A percentile compares a stretch with the other conserved stretches of the same genome.
Conservation (phyloP, 345 rosid genomes). For the Chamaenerion angustifolium region DNA sequence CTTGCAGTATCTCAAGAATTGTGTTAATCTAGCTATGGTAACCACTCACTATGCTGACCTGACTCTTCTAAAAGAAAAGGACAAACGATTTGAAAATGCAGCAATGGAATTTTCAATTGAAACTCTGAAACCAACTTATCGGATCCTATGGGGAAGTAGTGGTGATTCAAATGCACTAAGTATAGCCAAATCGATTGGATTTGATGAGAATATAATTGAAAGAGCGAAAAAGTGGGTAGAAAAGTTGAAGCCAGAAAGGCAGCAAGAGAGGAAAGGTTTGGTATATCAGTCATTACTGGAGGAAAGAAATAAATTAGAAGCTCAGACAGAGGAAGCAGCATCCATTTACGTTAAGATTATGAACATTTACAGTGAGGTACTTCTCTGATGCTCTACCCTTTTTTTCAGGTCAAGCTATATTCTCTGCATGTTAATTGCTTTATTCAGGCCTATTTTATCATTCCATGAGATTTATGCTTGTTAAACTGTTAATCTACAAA, state of each 20-base stretch:
- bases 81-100: conserved; percentile 62
- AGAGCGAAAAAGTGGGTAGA: conserved; percentile 61
- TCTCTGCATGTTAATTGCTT: too few relatives aligned
- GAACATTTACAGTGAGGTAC: conserved; percentile 61
- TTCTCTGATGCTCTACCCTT: background rate
- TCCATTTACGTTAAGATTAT: conserved; percentile 45
- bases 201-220: conserved; percentile 44
- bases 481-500: too few relatives aligned
- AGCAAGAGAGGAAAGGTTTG: conserved; percentile 46
- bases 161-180: conserved; percentile 81
- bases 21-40: conserved; percentile 53
- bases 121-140: conserved; percentile 68
- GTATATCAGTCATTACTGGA: conserved; percentile 58
- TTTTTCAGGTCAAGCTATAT: background rate
- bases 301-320: conserved; percentile 60
- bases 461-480: too few relatives aligned
- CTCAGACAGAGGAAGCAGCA: conserved; percentile 41
- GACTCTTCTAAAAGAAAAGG: conserved; percentile 68
- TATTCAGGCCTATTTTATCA: too few relatives aligned
- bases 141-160: conserved; percentile 68
- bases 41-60: conserved; percentile 89
- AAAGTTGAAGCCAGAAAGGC: conserved; percentile 57
- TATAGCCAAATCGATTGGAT: conserved; percentile 76
- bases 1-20: conserved; percentile 47
- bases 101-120: conserved; percentile 89